A percentile compares a stretch with the other conserved stretches of the same genome.
phyloP scores from a whole-genome alignment of 495 filamentous ascomycete species.

The Neurospora tetraspora region DNA sequence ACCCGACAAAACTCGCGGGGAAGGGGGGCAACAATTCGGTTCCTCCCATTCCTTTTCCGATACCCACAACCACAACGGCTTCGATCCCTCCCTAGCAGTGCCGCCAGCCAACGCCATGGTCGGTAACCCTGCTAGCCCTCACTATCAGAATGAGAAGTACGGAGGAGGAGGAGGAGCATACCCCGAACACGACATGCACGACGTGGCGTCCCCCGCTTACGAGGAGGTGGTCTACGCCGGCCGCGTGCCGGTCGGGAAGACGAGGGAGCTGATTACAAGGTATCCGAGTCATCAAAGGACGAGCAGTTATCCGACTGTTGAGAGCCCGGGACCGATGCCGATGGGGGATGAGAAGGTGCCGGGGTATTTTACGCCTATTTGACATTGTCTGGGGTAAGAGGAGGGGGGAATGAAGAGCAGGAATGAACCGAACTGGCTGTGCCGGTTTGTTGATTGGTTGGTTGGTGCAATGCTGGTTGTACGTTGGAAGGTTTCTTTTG shows the following conservation, averaged over 20 bases:
- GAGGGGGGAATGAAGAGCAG: not conserved
- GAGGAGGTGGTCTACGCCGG: constrained; percentile 17
- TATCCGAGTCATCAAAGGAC: constrained; percentile 19
- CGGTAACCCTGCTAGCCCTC: not conserved
- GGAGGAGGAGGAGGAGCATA: not conserved
- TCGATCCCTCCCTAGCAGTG: not conserved
- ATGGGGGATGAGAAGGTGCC: not conserved
- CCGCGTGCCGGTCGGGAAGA: constrained; percentile 11
- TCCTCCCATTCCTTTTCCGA: not conserved
- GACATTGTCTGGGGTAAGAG: not conserved
- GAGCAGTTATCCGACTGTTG: constrained; percentile 22
- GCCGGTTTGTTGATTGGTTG: not conserved
- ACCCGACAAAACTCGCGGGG: constrained; percentile 42
- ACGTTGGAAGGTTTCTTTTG: not conserved
- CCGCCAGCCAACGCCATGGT: not conserved
- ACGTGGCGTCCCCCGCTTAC: not conserved
- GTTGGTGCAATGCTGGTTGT: not conserved
- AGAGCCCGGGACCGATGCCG: not conserved
- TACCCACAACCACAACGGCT: not conserved
- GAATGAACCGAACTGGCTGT: not conserved
- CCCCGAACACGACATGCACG: not conserved
- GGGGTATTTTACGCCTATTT: not conserved
- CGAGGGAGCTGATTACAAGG: constrained; percentile 3
- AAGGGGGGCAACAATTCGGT: constrained; percentile 32
- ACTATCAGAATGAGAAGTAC: not conserved